Conservation (phyloP, 495 filamentous ascomycete species). For the Penicillium nucicola region DNA sequence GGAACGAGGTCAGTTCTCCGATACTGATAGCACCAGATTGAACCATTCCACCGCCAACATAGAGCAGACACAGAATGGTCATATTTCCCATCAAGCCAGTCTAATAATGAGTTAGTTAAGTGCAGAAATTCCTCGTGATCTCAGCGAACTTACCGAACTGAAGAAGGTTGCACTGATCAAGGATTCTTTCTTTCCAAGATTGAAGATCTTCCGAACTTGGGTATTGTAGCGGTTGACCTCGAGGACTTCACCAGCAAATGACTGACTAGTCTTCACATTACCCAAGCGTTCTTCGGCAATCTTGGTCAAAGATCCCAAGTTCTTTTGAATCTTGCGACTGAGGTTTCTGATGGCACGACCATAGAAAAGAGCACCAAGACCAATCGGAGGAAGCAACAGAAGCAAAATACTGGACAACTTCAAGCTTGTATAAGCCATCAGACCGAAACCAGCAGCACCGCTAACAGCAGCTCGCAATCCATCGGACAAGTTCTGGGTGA, state of each 20-base stretch:
- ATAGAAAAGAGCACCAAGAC: slow-evolving; percentile 87
- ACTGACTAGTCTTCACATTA: slow-evolving; percentile 93
- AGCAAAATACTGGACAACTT: slow-evolving; percentile 85
- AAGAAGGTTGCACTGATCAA: slow-evolving; percentile 90
- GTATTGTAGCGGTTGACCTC: slow-evolving; percentile 89
- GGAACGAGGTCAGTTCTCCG: slow-evolving; percentile 91
- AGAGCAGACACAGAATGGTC: slow-evolving; percentile 89
- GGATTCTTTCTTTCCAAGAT: slow-evolving; percentile 79
- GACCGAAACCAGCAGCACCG: slow-evolving; percentile 77
- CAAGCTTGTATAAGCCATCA: slow-evolving; percentile 91
- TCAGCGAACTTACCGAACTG: slow-evolving; percentile 51
- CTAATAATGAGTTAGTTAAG: slow-evolving; percentile 30
- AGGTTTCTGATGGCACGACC: slow-evolving; percentile 82
- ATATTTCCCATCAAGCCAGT: slow-evolving; percentile 91
- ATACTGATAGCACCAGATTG: slow-evolving; percentile 79
- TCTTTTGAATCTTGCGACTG: slow-evolving; percentile 87
- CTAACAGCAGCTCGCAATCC: slow-evolving; percentile 85
- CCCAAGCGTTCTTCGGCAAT: slow-evolving; percentile 94
- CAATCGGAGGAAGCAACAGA: slow-evolving; percentile 87
- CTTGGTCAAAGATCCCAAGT: slow-evolving; percentile 86
- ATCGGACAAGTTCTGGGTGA: slow-evolving; percentile 96
- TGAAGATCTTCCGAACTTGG: slow-evolving; percentile 88
- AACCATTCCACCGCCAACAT: slow-evolving; percentile 87
- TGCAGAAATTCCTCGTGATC: neutral
- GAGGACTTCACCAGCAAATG: slow-evolving; percentile 87